These are phyloP conservation scores for Pelargonium citronellum DNA, from an alignment of 441 rosid species.

Conservation along the genomic window DNA sequence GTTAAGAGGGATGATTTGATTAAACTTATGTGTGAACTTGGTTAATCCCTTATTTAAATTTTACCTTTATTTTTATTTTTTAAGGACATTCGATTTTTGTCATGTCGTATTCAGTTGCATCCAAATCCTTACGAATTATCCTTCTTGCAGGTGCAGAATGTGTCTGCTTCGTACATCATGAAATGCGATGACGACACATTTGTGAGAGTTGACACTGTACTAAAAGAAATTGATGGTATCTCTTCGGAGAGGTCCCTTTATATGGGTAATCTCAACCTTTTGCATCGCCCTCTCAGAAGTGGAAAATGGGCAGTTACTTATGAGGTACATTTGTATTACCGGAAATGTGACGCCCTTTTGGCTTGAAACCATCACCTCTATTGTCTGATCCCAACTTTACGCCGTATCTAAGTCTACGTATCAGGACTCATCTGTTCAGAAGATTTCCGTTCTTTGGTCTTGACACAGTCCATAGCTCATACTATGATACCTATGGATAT, in stretches of 20 bases:
- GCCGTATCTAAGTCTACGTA: too few species aligned
- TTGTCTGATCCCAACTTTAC: too few species aligned
- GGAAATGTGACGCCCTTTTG: not conserved
- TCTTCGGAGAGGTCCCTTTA: constrained; percentile 61
- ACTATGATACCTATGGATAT: not conserved
- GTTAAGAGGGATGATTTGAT: not conserved
- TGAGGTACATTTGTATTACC: constrained; percentile 49
- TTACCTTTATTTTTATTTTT: too few species aligned
- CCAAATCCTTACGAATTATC: constrained; percentile 15
- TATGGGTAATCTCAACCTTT: constrained; percentile 93
- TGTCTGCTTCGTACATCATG: constrained; percentile 77
- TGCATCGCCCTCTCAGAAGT: constrained; percentile 83
- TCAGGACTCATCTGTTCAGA: too few species aligned
- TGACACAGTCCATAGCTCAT: not conserved
- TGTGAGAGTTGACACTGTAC: constrained; percentile 64
- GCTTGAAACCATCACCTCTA: too few species aligned
- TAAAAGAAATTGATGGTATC: constrained; percentile 67
- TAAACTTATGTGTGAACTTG: too few species aligned
- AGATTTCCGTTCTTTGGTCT: not conserved
- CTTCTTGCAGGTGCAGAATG: constrained; percentile 64
- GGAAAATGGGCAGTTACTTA: constrained; percentile 95
- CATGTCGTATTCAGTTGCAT: constrained; percentile 5
- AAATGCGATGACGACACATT: constrained; percentile 97
- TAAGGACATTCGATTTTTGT: not conserved
- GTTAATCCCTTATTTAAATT: too few species aligned